These are phyloP conservation scores for Phialocephala subalpina DNA, from an alignment of 2,329 filamentous ascomycete genomes.

Conservation along the genomic window DNA sequence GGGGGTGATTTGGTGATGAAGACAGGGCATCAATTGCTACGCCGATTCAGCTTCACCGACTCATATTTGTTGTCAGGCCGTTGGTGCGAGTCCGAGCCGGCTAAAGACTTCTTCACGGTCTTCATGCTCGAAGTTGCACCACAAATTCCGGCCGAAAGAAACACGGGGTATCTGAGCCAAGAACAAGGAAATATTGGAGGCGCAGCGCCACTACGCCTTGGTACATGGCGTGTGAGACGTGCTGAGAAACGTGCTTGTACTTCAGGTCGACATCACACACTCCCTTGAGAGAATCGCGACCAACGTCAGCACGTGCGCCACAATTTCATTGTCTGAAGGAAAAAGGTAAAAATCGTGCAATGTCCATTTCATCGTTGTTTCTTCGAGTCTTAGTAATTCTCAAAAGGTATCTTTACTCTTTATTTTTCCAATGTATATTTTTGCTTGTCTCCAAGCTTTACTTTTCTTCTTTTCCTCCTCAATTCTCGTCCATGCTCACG, in stretches of 20 bases:
- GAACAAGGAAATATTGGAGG: not conserved
- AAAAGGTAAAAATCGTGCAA: not conserved
- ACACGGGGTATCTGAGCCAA: not conserved
- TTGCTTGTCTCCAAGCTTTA: not conserved
- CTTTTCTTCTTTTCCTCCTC: not conserved
- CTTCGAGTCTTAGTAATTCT: not conserved
- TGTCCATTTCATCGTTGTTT: not conserved
- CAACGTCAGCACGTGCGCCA: not conserved
- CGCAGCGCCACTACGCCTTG: not conserved
- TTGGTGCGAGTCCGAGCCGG: too few relatives aligned
- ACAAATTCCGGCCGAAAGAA: not conserved
- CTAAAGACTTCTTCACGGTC: too few relatives aligned
- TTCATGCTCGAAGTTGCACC: not conserved
- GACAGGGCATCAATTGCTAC: too few relatives aligned
- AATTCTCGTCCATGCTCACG: not conserved
- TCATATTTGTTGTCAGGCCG: too few relatives aligned
- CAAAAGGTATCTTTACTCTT: too few relatives aligned
- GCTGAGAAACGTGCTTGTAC: not conserved
- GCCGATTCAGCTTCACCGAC: too few relatives aligned
- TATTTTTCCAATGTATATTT: not conserved
- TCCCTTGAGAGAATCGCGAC: not conserved
- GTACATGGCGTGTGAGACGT: not conserved
- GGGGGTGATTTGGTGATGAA: too few relatives aligned
- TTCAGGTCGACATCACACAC: not conserved
- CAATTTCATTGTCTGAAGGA: not conserved